Percentiles rank a stretch among this genome's conserved stretches.
phyloP scores from a whole-genome alignment of 2,329 filamentous ascomycete genomes.

The Helotiales sp. region DNA sequence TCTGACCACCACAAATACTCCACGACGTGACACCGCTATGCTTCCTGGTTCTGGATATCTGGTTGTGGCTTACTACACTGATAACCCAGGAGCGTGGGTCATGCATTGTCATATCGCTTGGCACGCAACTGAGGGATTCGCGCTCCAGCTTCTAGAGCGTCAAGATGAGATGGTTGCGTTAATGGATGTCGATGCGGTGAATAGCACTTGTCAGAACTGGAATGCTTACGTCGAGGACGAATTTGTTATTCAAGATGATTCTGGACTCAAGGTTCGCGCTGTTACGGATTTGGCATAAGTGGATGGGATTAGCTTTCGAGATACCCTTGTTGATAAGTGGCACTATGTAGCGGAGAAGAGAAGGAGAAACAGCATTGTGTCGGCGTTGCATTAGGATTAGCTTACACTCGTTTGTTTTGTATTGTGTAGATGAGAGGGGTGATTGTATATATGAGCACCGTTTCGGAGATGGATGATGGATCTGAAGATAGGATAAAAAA shows the following conservation, averaged over 20 bases:
- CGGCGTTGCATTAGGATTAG: too few species aligned
- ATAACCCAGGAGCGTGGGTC: slow-evolving; percentile 51
- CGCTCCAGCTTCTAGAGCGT: slow-evolving; percentile 20
- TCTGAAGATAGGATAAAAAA: too few species aligned
- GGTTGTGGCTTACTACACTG: slow-evolving; percentile 48
- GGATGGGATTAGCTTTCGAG: too few species aligned
- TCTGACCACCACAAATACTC: slow-evolving; percentile 45
- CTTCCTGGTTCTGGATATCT: slow-evolving; percentile 45
- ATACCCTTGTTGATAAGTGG: too few species aligned
- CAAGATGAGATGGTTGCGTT: background rate
- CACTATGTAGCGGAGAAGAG: too few species aligned
- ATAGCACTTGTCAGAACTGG: slow-evolving; percentile 2
- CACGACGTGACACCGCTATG: slow-evolving; percentile 50
- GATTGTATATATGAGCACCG: too few species aligned
- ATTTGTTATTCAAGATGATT: background rate
- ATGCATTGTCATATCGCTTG: slow-evolving; percentile 47
- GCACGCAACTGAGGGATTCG: slow-evolving; percentile 20
- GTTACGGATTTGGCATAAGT: too few species aligned
- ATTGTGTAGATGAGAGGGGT: too few species aligned
- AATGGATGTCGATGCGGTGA: slow-evolving; percentile 4
- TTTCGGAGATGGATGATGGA: too few species aligned
- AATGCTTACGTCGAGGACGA: background rate
- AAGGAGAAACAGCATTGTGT: too few species aligned
- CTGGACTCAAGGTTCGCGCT: too few species aligned
- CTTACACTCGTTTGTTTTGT: too few species aligned